These are phyloP conservation scores for Acanthamoeba lenticulata DNA, from an alignment of 208 protist species.

Conservation along the genomic window DNA sequence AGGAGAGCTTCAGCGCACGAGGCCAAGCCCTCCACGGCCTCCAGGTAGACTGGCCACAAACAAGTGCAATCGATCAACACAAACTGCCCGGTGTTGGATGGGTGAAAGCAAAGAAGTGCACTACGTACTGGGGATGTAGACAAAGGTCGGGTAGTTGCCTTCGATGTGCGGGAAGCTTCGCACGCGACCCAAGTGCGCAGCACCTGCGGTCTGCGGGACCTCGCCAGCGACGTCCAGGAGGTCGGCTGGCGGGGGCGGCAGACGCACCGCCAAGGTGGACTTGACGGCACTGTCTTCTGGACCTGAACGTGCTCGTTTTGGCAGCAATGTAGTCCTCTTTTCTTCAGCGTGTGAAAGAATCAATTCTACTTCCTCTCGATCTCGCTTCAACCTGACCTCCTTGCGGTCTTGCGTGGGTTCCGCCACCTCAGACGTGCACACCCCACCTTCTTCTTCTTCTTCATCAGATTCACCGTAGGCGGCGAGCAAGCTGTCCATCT, in stretches of 20 bases:
- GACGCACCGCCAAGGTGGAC: neutral
- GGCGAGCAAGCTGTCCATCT: neutral
- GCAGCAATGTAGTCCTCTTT: too few relatives aligned
- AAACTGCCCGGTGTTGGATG: too few relatives aligned
- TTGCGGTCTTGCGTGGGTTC: neutral
- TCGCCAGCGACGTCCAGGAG: neutral
- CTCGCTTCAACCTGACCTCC: neutral
- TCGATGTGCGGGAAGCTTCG: slow-evolving; percentile 10
- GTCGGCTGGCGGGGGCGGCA: neutral
- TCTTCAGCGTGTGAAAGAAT: too few relatives aligned
- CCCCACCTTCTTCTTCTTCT: neutral
- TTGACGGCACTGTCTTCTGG: neutral
- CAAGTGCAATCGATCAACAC: neutral
- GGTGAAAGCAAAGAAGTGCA: too few relatives aligned
- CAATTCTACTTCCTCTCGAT: neutral
- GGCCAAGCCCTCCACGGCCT: neutral
- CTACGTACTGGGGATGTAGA: slow-evolving; percentile 17
- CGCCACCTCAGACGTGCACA: too few relatives aligned
- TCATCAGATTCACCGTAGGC: neutral
- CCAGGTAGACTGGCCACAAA: slow-evolving; percentile 1
- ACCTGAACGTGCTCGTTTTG: too few relatives aligned
- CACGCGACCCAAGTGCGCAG: neutral
- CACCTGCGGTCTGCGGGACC: neutral
- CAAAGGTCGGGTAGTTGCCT: slow-evolving; percentile 66
- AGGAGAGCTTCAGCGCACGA: neutral